These are phyloP conservation scores for Raphanus hybrid DNA, from an alignment of 441 rosid genomes.

Conservation along the genomic window DNA sequence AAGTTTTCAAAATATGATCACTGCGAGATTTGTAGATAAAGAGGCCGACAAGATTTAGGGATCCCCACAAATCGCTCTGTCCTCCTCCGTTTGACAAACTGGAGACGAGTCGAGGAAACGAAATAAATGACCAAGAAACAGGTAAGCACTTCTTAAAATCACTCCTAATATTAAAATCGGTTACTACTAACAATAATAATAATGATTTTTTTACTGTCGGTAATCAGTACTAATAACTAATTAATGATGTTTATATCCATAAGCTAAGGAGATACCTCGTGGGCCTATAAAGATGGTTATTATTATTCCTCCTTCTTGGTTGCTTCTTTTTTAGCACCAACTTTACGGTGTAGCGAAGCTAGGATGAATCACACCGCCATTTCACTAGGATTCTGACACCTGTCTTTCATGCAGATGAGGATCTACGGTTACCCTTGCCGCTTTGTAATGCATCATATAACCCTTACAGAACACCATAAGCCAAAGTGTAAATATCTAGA, in stretches of 20 bases:
- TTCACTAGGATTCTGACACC: slow-evolving; percentile 34
- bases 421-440: slow-evolving; percentile 16
- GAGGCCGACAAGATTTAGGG: neutral
- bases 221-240: neutral
- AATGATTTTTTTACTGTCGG: neutral
- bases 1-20: neutral
- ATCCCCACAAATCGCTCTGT: too few species aligned
- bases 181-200: neutral
- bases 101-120: too few species aligned
- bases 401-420: slow-evolving; percentile 42
- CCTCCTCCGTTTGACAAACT: too few species aligned
- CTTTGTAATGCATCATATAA: neutral
- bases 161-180: too few species aligned
- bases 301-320: slow-evolving; percentile 12
- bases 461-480: neutral
- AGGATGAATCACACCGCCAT: slow-evolving; percentile 3
- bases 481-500: too few species aligned
- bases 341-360: slow-evolving; percentile 27
- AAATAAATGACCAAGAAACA: too few species aligned
- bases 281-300: slow-evolving; percentile 18
- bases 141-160: too few species aligned
- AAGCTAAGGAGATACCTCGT: slow-evolving; percentile 15
- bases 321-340: neutral
- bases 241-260: neutral
- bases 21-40: neutral